These are phyloP conservation scores for Aegilops sharonensis DNA, from an alignment of 176 grass and related monocot genomes.

Conservation along the genomic window DNA sequence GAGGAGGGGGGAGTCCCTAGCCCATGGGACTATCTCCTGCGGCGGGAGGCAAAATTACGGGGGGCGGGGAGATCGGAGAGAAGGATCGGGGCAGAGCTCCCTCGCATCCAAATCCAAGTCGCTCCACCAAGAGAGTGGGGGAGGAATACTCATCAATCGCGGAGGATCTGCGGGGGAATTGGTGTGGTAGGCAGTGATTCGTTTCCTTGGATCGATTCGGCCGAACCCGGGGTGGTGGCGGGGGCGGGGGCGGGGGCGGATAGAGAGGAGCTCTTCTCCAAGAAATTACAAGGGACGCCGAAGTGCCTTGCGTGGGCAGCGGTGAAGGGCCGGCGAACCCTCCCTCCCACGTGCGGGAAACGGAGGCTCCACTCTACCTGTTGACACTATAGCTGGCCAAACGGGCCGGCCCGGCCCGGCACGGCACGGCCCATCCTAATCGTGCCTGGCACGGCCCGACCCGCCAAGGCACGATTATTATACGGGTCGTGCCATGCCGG, in stretches of 20 bases:
- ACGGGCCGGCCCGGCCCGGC: too few relatives aligned
- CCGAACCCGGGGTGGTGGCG: neutral
- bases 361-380: neutral
- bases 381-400: too few relatives aligned
- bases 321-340: neutral
- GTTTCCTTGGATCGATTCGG: neutral
- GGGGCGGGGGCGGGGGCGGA: neutral
- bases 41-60: conserved; percentile 16
- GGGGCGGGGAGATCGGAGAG: conserved; percentile 19
- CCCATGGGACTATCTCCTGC: conserved; percentile 30
- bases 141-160: conserved; percentile 54
- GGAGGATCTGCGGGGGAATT: conserved; percentile 1
- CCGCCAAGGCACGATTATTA: too few relatives aligned
- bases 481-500: too few relatives aligned
- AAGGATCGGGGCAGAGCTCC: conserved; percentile 28
- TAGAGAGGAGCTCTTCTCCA: neutral
- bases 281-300: neutral
- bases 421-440: too few relatives aligned
- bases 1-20: conserved; percentile 17
- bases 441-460: too few relatives aligned
- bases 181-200: neutral
- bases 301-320: neutral
- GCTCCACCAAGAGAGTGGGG: conserved; percentile 11
- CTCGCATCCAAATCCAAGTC: conserved; percentile 48
- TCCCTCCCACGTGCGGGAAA: neutral